A percentile compares a stretch with the other conserved stretches of the same genome.
Evolutionary conservation across 345 rosid genomes (phyloP).

Genomic region (Dipteronia sinensis): DNA sequence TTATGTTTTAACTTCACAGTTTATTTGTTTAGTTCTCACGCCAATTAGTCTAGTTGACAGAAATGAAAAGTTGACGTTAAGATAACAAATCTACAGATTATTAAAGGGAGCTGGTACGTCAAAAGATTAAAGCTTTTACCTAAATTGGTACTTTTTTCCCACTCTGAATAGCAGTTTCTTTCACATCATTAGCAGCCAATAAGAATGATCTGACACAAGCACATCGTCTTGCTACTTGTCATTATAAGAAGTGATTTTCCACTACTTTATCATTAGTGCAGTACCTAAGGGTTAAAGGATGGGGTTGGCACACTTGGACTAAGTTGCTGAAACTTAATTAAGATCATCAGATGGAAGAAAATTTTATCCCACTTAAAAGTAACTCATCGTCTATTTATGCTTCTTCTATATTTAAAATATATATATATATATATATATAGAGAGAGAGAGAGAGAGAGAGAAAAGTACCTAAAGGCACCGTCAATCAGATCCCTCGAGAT

Average conservation of each 20-base stretch:
- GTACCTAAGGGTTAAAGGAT: neutral
- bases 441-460: no score
- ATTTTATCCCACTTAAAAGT: neutral
- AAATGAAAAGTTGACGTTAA: neutral
- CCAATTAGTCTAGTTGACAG: neutral
- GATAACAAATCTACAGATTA: neutral
- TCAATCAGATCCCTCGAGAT: neutral
- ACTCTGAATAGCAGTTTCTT: neutral
- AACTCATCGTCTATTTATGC: neutral
- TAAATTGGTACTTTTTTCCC: neutral
- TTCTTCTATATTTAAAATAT: neutral
- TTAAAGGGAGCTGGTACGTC: neutral
- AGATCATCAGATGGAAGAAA: neutral
- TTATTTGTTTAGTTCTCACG: neutral
- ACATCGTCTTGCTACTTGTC: neutral
- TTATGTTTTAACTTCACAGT: neutral
- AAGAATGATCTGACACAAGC: neutral
- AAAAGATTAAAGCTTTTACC: neutral
- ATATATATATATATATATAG: no score
- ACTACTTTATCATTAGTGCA: neutral
- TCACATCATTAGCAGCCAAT: neutral
- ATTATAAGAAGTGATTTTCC: neutral
- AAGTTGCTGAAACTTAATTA: neutral
- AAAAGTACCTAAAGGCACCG: neutral
- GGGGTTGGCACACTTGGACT: neutral